phyloP scores from a whole-genome alignment of 164 flowering plant genomes.

The Magnolia sinica region DNA sequence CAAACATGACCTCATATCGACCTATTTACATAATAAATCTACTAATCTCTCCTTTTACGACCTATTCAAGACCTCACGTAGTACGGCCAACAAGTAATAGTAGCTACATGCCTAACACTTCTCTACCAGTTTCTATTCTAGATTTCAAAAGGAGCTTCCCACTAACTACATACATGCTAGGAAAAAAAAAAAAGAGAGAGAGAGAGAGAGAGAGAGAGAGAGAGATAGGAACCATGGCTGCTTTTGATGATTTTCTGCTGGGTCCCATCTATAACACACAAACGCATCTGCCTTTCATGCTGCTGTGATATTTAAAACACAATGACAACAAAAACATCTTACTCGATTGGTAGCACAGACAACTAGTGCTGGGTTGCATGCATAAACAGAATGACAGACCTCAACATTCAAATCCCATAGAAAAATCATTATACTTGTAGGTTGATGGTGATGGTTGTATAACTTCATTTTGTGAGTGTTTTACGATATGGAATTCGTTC shows the following conservation, averaged over 20 bases:
- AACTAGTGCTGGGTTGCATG: no score
- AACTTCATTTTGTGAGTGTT: not conserved
- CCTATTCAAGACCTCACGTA: slow-evolving; percentile 27
- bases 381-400: no score
- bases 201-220: no score
- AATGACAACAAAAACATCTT: no score
- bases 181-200: no score
- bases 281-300: no score
- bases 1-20: no score
- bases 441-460: not conserved
- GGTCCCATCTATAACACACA: no score
- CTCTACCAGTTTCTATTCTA: slow-evolving; percentile 33
- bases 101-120: slow-evolving; percentile 40
- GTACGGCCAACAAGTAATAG: slow-evolving; percentile 45
- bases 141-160: slow-evolving; percentile 10
- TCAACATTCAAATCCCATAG: not conserved
- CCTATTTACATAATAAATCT: not conserved
- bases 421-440: no score
- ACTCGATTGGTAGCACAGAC: no score
- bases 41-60: not conserved
- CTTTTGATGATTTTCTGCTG: not conserved
- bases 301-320: no score
- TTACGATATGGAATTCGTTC: not conserved
- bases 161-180: not conserved
- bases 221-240: not conserved